Conservation (phyloP, 805 yeast genomes). For the Metschnikowia chrysomelidarum region DNA sequence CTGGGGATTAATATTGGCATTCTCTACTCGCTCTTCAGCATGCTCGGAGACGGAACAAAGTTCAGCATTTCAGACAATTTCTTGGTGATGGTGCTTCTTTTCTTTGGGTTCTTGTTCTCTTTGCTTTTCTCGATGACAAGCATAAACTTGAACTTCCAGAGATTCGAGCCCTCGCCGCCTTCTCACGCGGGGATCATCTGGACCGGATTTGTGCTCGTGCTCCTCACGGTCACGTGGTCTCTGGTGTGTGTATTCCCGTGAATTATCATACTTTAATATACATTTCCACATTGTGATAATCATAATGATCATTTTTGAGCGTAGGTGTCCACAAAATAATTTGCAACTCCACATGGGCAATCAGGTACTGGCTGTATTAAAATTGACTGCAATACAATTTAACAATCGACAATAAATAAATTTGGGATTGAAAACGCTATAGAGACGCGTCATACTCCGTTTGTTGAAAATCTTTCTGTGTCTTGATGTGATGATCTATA, state of each 20-base stretch:
- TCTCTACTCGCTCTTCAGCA: conserved; percentile 29
- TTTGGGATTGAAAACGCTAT: too few relatives aligned
- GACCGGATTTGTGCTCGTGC: conserved; percentile 25
- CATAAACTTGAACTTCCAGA: conserved; percentile 32
- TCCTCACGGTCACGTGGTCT: conserved; percentile 23
- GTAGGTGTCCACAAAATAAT: too few relatives aligned
- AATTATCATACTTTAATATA: neutral
- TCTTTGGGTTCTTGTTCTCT: conserved; percentile 32
- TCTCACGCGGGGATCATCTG: conserved; percentile 25
- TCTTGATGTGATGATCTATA: neutral
- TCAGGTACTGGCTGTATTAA: too few relatives aligned
- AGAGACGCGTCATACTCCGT: neutral
- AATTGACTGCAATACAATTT: too few relatives aligned
- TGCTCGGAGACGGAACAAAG: conserved; percentile 23
- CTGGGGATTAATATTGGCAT: conserved; percentile 42
- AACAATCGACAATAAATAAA: too few relatives aligned
- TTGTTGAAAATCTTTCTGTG: neutral
- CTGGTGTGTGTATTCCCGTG: conserved; percentile 7
- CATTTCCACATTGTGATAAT: neutral
- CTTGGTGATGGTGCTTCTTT: conserved; percentile 30
- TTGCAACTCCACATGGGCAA: too few relatives aligned
- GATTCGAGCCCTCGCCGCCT: conserved; percentile 29
- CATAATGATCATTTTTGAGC: too few relatives aligned
- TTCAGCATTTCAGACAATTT: conserved; percentile 31
- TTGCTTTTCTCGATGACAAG: conserved; percentile 34